Evolutionary conservation across 179 eudicot species (phyloP).

Genomic region (Patellifolia procumbens): DNA sequence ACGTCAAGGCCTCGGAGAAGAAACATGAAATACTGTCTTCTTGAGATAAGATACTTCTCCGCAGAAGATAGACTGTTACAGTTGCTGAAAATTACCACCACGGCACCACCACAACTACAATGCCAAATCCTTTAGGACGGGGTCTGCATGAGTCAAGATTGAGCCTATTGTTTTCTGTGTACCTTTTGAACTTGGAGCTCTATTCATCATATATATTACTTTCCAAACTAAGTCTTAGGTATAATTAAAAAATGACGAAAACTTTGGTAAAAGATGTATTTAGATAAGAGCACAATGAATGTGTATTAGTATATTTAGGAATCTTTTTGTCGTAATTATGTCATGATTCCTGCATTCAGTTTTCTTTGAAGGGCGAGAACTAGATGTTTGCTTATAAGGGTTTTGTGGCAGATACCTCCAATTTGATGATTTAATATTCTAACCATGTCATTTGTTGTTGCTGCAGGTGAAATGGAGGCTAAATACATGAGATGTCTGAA

Average conservation of each 20-base stretch:
- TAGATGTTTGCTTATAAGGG: neutral
- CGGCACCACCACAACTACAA: too few species aligned
- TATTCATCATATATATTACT: neutral
- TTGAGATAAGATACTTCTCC: neutral
- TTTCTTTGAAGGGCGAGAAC: neutral
- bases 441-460: conserved; percentile 12
- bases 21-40: neutral
- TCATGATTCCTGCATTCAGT: neutral
- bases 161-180: neutral
- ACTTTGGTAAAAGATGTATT: neutral
- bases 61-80: neutral
- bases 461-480: conserved; percentile 71
- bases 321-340: neutral
- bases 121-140: too few species aligned
- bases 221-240: neutral
- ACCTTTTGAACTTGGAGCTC: neutral
- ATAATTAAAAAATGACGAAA: neutral
- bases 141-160: neutral
- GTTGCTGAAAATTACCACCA: neutral
- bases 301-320: neutral
- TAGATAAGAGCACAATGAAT: too few species aligned
- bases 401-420: neutral
- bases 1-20: neutral
- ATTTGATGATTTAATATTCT: neutral
- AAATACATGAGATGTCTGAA: conserved; percentile 58